Conservation (phyloP, 2,329 filamentous ascomycete genomes). For the Lachnum nothofagi region DNA sequence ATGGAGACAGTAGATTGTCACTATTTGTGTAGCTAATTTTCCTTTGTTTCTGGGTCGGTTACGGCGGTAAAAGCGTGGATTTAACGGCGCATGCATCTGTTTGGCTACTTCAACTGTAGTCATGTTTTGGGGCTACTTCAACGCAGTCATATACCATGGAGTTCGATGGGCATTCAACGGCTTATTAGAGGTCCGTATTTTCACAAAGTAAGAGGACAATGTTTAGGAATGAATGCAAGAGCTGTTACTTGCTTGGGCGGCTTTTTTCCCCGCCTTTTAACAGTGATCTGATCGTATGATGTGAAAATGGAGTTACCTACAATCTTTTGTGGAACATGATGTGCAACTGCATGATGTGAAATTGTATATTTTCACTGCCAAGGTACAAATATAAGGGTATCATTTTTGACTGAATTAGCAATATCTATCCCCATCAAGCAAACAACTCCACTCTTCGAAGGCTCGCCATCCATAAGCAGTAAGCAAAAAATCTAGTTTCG, state of each 20-base stretch:
- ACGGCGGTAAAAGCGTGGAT: slow-evolving; percentile 6
- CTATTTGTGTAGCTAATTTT: slow-evolving; percentile 14
- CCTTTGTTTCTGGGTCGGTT: background rate
- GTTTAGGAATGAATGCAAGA: background rate
- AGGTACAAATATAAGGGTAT: background rate
- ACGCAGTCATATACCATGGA: slow-evolving; percentile 26
- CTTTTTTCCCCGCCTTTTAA: background rate
- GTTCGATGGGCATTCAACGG: slow-evolving; percentile 19
- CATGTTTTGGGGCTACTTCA: slow-evolving; percentile 23
- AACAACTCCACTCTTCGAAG: background rate
- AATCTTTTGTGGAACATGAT: no score
- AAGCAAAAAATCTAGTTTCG: no score
- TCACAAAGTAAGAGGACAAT: background rate
- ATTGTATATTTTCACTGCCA: no score
- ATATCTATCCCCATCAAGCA: background rate
- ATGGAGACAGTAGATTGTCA: slow-evolving; percentile 44
- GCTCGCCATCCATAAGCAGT: no score
- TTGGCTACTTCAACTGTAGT: slow-evolving; percentile 25
- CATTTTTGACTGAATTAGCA: background rate
- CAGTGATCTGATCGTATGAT: no score
- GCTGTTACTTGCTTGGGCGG: background rate
- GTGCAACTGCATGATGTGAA: background rate
- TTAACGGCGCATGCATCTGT: slow-evolving; percentile 7
- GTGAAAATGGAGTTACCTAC: no score
- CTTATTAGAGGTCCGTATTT: slow-evolving; percentile 5